Percentiles rank a stretch among this genome's conserved stretches.
Evolutionary conservation across 2,329 filamentous ascomycete species (phyloP).

Genomic region (Fusarium avenaceum): DNA sequence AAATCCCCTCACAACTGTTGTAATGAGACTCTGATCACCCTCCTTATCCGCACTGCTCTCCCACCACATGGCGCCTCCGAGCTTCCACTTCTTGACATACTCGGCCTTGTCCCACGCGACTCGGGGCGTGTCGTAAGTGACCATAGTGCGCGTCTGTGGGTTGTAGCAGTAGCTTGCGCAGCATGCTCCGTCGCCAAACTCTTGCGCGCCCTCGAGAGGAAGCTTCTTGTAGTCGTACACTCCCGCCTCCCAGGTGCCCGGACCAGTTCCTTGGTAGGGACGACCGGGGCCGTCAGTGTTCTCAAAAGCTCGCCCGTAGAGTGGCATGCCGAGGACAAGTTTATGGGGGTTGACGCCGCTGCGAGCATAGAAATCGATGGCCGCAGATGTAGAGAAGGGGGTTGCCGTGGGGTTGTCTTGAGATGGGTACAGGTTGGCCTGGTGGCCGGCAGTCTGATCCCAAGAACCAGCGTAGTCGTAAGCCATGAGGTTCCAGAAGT

Average conservation of each 20-base stretch:
- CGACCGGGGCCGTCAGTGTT: slow-evolving; percentile 81
- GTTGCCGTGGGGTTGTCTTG: slow-evolving; percentile 71
- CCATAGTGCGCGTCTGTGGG: slow-evolving; percentile 70
- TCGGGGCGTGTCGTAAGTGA: slow-evolving; percentile 81
- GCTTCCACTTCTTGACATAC: slow-evolving; percentile 74
- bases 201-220: slow-evolving; percentile 75
- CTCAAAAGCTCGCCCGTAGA: slow-evolving; percentile 89
- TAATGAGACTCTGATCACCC: slow-evolving; percentile 76
- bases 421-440: slow-evolving; percentile 81
- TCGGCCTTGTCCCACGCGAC: slow-evolving; percentile 78
- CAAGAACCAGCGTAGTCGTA: slow-evolving; percentile 91
- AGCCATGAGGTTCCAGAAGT: slow-evolving; percentile 88
- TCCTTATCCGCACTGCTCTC: slow-evolving; percentile 84
- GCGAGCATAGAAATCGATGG: slow-evolving; percentile 77
- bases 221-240: slow-evolving; percentile 91
- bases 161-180: slow-evolving; percentile 86
- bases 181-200: slow-evolving; percentile 72
- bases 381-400: slow-evolving; percentile 80
- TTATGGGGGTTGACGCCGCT: slow-evolving; percentile 76
- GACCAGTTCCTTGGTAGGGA: slow-evolving; percentile 78
- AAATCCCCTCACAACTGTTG: slow-evolving; percentile 70
- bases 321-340: slow-evolving; percentile 89
- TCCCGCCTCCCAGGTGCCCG: slow-evolving; percentile 86
- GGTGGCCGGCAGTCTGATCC: slow-evolving; percentile 79
- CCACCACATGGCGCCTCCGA: slow-evolving; percentile 99